Evolutionary conservation across 495 filamentous ascomycete genomes (phyloP).

Genomic region (Tuber umbilicatum): DNA sequence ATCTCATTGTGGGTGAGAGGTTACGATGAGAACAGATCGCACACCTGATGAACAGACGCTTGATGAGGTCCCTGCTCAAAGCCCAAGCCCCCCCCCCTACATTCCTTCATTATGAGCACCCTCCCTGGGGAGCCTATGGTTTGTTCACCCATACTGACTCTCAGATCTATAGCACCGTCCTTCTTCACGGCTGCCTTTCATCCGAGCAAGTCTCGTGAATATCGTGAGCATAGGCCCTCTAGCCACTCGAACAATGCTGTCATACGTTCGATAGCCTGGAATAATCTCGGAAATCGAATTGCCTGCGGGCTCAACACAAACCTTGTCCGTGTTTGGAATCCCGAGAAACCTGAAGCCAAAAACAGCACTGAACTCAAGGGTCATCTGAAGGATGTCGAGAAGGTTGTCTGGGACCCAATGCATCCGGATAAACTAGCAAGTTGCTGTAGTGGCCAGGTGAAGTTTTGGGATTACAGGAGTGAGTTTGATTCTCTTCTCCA

Average conservation of each 20-base stretch:
- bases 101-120: background rate
- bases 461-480: conserved; percentile 69
- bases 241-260: conserved; percentile 30
- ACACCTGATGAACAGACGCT: background rate
- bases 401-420: conserved; percentile 80
- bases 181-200: background rate
- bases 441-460: conserved; percentile 74
- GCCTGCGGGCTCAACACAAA: conserved; percentile 74
- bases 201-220: conserved; percentile 32
- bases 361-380: conserved; percentile 83
- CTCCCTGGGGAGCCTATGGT: background rate
- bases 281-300: conserved; percentile 74
- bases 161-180: background rate
- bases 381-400: conserved; percentile 69
- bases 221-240: conserved; percentile 37
- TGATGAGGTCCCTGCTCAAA: background rate
- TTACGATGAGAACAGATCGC: background rate
- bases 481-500: conserved; percentile 8
- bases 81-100: background rate
- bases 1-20: background rate
- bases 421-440: conserved; percentile 85
- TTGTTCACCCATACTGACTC: background rate
- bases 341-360: conserved; percentile 69
- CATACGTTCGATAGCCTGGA: conserved; percentile 77
- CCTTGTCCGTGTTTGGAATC: conserved; percentile 85